Evolutionary conservation across 1,139 yeast genomes (phyloP), one percentile per base, ranked within the genome.

Genomic region (Diutina scorzettiae): DNA sequence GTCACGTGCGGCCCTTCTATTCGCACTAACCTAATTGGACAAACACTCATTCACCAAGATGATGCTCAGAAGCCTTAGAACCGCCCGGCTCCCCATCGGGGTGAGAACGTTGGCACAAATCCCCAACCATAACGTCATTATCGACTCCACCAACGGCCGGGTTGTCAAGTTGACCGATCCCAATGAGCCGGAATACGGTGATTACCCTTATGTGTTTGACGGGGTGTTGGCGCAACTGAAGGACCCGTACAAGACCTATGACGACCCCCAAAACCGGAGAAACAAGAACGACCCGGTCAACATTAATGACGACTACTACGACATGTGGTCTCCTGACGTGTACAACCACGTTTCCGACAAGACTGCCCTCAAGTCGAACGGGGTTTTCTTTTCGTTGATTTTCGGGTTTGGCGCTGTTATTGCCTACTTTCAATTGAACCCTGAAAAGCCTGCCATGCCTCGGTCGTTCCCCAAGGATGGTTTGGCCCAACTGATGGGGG

Each of bases 311-410:
- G 95, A 85, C 55, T 63, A 74, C 57, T 69, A 79, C 55, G 91
- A 85, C 57, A 73, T 83, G 69, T 85, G 95, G 95, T 78, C 95
- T 11, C 94, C 95, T 17, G 94, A 84, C 55, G 73, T 78, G 55
- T 78, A 69, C 58, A 77, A 78, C 53, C 59, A 66, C 41, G 82
- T 78, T 37, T 64, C 74, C 33, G 81, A 82, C 59, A 58, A 63
- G 45, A 69, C 76, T 36, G 95, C 95, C 2, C 59, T 79, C 44
- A 69, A 65, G 49, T 70, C 66, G 48, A 67, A 66, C 46, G 70
- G 56, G 31, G 61, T 70, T 30, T 81, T 81, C 60, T 74, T 81
- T 53, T 71, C 72, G 9, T 63, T 67, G 40, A 57, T 83, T 43
- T 68, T 72, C 42, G 72, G 72, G 1, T 72, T 81, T 56, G 77